phyloP scores from a whole-genome alignment of 371 early-diverging fungal genomes.

The Apophysomyces trapeziformis region DNA sequence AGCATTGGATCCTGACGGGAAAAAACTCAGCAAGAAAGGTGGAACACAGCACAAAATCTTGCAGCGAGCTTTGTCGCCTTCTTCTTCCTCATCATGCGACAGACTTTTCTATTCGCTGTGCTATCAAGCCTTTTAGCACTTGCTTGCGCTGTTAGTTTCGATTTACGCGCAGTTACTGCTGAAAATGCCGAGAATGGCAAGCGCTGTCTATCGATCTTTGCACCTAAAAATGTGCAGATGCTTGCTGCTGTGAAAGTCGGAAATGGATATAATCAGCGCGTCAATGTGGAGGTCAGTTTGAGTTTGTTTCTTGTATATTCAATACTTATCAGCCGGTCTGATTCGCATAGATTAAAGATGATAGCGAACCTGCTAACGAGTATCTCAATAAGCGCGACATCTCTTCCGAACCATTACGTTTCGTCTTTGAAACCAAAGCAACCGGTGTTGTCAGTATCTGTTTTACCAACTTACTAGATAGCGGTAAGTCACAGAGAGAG shows the following conservation, averaged over 20 bases:
- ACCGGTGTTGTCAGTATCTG: conserved; percentile 83
- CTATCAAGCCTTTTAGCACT: conserved; percentile 28
- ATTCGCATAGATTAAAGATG: conserved; percentile 60
- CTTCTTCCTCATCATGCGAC: conserved; percentile 24
- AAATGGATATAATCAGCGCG: conserved; percentile 65
- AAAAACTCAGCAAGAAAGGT: conserved; percentile 1
- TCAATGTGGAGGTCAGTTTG: conserved; percentile 65
- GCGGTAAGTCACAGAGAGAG: conserved; percentile 43
- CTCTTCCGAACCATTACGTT: conserved; percentile 49
- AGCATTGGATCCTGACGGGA: too few species aligned
- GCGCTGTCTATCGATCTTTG: conserved; percentile 75
- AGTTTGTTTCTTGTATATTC: not conserved
- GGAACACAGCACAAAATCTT: not conserved
- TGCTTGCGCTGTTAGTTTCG: conserved; percentile 70
- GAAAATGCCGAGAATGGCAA: conserved; percentile 33
- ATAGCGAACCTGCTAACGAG: conserved; percentile 58
- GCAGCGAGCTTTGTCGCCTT: conserved; percentile 10
- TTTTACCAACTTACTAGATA: conserved; percentile 75
- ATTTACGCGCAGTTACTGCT: conserved; percentile 57
- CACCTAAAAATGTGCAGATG: conserved; percentile 67
- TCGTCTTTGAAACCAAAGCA: conserved; percentile 74
- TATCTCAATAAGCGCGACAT: conserved; percentile 61
- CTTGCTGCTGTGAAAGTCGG: conserved; percentile 68
- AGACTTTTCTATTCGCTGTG: conserved; percentile 25
- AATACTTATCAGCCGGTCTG: not conserved